Evolutionary conservation across 2,329 filamentous ascomycete species (phyloP), one percentile per base, ranked within the genome.

Genomic region (Chaetomiaceae sp.): DNA sequence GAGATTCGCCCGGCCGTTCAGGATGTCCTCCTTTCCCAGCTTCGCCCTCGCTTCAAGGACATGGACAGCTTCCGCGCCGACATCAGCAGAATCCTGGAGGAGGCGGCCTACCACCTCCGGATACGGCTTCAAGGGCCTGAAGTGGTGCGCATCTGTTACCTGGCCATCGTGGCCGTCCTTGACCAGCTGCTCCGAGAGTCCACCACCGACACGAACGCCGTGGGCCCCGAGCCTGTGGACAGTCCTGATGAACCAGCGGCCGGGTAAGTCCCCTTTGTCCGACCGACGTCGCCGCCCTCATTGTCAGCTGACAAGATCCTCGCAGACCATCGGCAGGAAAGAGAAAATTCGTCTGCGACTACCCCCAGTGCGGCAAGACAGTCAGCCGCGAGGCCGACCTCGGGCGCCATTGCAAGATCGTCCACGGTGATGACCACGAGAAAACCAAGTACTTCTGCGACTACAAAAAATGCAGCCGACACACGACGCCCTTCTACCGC

Each of bases 361-460:
- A 65, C 29, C 64, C 66, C 7, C 69, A 67, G 22, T 82, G 79
- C 67, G 66, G 64, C 27, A 71, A 71, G 47, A 69, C 71, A 1
- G 82, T 82, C 64, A 72, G 72, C 62, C 74, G 80, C 29, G 71
- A 72, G 49, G 79, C 80, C 11, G 80, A 83, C 64, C 74, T 81
- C 9, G 71, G 78, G 46, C 73, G 80, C 15, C 80, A 83, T 65
- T 72, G 73, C 61, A 69, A 70, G 47, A 76, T 78, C 60, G 70
- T 73, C 15, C 80, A 83, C 63, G 65, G 67, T 12, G 67, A 69
- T 0, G 68, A 69, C 2, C 66, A 67, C 17, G 61, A 71, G 44
- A 77, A 76, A 58, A 68, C 71, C 12, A 65, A 69, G 17, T 79
- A 71, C 61, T 66, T 63, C 19, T 83, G 80, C 65, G 79, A 82